These are phyloP conservation scores for Leucocoprinus leucothites DNA, from an alignment of 768 basidiomycete species.

Conservation along the genomic window DNA sequence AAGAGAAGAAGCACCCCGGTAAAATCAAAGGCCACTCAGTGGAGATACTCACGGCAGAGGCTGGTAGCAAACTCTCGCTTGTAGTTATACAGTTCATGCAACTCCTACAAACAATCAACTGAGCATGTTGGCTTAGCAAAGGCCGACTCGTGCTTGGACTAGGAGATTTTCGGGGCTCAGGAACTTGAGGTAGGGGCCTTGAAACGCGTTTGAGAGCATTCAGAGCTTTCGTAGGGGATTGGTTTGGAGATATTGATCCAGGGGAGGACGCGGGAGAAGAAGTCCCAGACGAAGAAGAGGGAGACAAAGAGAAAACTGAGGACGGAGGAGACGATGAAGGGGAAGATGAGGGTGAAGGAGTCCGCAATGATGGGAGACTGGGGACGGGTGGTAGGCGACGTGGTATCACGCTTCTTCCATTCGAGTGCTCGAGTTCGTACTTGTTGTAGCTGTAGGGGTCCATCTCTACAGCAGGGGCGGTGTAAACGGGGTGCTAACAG, in stretches of 20 bases:
- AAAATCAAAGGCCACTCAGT: too few relatives aligned
- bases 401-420: slow-evolving; percentile 7
- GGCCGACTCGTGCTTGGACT: neutral
- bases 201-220: slow-evolving; percentile 23
- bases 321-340: neutral
- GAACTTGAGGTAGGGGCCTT: slow-evolving; percentile 49
- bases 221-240: neutral
- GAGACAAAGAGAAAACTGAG: neutral
- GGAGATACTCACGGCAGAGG: slow-evolving; percentile 9
- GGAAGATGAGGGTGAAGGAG: neutral
- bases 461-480: neutral
- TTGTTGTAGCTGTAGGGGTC: neutral
- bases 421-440: neutral
- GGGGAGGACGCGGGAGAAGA: slow-evolving; percentile 2
- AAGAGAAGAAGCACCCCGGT: neutral
- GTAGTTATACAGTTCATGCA: slow-evolving; percentile 10
- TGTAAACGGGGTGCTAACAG: too few relatives aligned
- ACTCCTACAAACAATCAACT: slow-evolving; percentile 7
- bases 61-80: slow-evolving; percentile 2
- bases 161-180: slow-evolving; percentile 14
- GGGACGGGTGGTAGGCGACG: slow-evolving; percentile 7
- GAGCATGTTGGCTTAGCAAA: neutral
- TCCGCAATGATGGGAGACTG: neutral
- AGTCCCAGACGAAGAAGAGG: neutral
- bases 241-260: neutral